These are phyloP conservation scores for Nigrograna mackinnonii DNA, from an alignment of 2,329 filamentous ascomycete species.

Conservation along the genomic window DNA sequence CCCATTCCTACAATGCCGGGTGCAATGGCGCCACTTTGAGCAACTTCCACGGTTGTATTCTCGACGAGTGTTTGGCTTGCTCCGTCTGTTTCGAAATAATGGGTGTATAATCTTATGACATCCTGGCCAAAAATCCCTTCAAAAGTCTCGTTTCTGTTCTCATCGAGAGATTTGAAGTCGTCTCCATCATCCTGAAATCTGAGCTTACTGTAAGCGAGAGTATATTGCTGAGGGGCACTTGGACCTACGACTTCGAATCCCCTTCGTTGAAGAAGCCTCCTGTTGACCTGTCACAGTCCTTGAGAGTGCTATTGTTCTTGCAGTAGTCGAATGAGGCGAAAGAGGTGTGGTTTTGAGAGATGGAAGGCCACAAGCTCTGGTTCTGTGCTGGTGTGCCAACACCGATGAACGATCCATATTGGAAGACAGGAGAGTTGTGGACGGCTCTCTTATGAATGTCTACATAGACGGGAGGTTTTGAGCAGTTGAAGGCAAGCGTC, in stretches of 20 bases:
- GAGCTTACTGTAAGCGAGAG: conserved; percentile 16
- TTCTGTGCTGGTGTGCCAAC: conserved; percentile 48
- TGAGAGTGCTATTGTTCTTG: conserved; percentile 34
- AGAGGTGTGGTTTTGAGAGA: conserved; percentile 46
- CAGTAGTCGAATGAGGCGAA: conserved; percentile 43
- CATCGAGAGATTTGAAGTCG: conserved; percentile 29
- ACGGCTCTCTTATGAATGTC: conserved; percentile 49
- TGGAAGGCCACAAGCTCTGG: conserved; percentile 48
- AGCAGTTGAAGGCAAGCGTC: conserved; percentile 42
- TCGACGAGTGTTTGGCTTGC: conserved; percentile 39
- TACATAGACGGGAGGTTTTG: conserved; percentile 45
- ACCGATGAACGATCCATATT: conserved; percentile 51
- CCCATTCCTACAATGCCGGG: conserved; percentile 47
- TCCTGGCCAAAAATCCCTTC: conserved; percentile 37
- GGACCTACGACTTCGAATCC: conserved; percentile 36
- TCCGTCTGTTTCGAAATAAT: conserved; percentile 44
- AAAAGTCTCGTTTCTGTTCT: conserved; percentile 20
- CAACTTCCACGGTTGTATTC: conserved; percentile 40
- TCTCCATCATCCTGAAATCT: conserved; percentile 26
- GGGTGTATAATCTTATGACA: conserved; percentile 42
- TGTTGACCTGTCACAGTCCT: conserved; percentile 33
- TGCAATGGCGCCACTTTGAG: conserved; percentile 29
- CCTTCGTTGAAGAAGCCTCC: conserved; percentile 36
- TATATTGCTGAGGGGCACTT: too few relatives aligned
- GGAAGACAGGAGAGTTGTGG: conserved; percentile 41